Evolutionary conservation across 148 eudicot species (phyloP), one percentile per base, ranked within the genome.

Genomic region (Spergularia marina): DNA sequence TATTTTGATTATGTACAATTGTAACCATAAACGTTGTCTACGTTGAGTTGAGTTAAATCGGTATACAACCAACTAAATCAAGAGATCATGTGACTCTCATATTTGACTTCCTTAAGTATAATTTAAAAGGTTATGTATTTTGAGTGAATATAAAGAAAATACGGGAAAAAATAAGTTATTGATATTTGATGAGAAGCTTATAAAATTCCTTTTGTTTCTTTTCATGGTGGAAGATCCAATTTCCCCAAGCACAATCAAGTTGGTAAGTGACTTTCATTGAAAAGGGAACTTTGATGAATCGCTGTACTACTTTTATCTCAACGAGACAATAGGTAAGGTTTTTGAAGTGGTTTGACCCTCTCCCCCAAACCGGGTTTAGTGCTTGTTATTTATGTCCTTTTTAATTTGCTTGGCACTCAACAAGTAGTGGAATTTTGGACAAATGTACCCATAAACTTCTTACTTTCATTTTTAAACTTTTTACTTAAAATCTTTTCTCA

Each of bases 191-290:
- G 14, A 13, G 15, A 52, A 52, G 54, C 10, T 52, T 52, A 11
- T 3, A 52, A 52, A 11, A 52, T 52, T 52, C 12, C 11, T 44
- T 8, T 44, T 9, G 67, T 41, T 73, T 40, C 41, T 59, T 58
- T 66, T 73, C 67, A 49, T 30, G 53, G 67, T 58, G 53, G 53
- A 68, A 70, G 76, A 76, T 79, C 76, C 76, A 83, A 81, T 73
- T 81, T 77, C 70, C 70, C 79, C 78, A 79, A 84, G 83, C 84
- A 85, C 83, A 70, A 84, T 89, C 86, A 84, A 83, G 87, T 87
- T 89, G 81, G 80, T 71, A 79, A 13, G 86, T 76, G 73, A 73
- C 60, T 86, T 75, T 79, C 82, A 53, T 61, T 36, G 75, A 71
- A 77, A 77, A 54, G 80, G 53, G 53, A 63, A 44, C 21, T 63